phyloP scores from a whole-genome alignment of 805 yeast species.

The Debaryomyces prosopidis region DNA sequence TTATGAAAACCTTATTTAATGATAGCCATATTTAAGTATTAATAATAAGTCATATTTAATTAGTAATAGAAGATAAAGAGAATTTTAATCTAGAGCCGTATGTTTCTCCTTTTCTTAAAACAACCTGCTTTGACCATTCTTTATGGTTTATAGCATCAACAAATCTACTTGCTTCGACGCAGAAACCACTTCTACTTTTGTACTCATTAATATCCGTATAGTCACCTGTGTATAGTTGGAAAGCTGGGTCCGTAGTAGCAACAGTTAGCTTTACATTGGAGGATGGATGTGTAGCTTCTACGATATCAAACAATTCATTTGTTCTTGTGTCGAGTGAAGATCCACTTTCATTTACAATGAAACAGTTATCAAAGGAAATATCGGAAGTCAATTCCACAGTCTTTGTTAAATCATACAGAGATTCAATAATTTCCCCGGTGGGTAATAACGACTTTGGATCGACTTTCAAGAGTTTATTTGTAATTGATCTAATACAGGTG shows the following conservation, averaged over 20 bases:
- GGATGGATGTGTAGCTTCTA: constrained; percentile 47
- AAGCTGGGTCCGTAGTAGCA: constrained; percentile 62
- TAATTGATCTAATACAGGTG: constrained; percentile 30
- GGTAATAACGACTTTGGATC: constrained; percentile 37
- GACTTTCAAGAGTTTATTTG: constrained; percentile 44
- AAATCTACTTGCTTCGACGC: constrained; percentile 62
- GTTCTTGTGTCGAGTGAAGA: constrained; percentile 49
- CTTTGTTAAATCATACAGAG: constrained; percentile 20
- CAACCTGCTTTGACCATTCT: constrained; percentile 51
- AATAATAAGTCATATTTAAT: too few species aligned
- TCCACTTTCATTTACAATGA: constrained; percentile 41
- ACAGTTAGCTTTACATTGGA: constrained; percentile 43
- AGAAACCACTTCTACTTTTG: constrained; percentile 52
- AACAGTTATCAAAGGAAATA: constrained; percentile 46
- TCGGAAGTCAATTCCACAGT: constrained; percentile 18
- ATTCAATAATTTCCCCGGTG: constrained; percentile 44
- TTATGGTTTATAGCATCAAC: constrained; percentile 52
- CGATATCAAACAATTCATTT: constrained; percentile 31
- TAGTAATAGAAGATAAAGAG: neutral
- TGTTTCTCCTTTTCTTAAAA: constrained; percentile 45
- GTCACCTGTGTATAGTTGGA: constrained; percentile 67
- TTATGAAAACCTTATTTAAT: too few species aligned
- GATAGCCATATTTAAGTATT: too few species aligned
- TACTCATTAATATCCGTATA: constrained; percentile 39
- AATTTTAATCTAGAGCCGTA: constrained; percentile 51